These are phyloP conservation scores for Penicillium sp. DNA, from an alignment of 2,329 filamentous ascomycete species.

Conservation along the genomic window DNA sequence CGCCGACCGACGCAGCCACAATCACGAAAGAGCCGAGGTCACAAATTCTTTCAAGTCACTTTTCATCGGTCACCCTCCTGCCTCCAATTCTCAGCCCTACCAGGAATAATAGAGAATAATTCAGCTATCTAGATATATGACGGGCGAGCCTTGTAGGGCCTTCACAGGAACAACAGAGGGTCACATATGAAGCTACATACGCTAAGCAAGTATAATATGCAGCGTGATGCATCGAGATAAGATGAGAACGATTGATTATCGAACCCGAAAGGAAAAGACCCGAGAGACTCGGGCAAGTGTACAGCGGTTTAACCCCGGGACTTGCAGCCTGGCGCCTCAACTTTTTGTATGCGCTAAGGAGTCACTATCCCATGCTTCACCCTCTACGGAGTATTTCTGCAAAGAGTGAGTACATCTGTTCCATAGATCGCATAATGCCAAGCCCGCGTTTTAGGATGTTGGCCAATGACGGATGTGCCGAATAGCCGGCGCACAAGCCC, in stretches of 20 bases:
- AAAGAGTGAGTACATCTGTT: not conserved
- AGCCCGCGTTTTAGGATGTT: not conserved
- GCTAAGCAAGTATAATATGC: not conserved
- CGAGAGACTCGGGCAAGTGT: not conserved
- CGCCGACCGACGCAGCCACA: no score
- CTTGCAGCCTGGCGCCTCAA: not conserved
- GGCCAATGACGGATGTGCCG: conserved; percentile 19
- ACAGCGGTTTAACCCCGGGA: not conserved
- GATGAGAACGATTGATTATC: not conserved
- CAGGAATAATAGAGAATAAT: no score
- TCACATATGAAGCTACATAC: not conserved
- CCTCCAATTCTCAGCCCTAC: no score
- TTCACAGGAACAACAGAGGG: no score
- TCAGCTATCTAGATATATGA: no score
- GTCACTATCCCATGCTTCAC: not conserved
- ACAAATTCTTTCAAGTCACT: no score
- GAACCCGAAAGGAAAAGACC: not conserved
- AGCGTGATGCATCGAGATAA: not conserved
- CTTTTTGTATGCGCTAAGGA: not conserved
- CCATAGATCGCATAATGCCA: not conserved
- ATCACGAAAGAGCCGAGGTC: no score
- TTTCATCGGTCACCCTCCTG: no score
- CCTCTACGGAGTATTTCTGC: not conserved
- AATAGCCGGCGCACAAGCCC: conserved; percentile 14
- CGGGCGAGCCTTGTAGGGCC: no score